Evolutionary conservation across 129 eudicot genomes (phyloP).

Genomic region (Chrysanthemum makinoi): DNA sequence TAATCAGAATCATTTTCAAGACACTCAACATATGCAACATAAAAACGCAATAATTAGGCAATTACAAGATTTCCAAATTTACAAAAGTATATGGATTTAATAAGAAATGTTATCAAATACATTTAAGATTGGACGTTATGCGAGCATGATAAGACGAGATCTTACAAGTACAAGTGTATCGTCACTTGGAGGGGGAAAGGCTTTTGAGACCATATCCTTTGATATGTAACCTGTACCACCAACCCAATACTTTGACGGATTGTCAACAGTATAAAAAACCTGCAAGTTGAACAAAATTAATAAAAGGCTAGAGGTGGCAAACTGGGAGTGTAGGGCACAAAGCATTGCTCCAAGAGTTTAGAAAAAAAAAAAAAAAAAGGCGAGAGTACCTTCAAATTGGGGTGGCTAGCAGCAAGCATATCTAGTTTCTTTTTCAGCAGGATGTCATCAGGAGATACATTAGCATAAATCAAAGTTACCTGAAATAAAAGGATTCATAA

Average conservation of each 20-base stretch:
- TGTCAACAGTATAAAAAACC: slow-evolving; percentile 92
- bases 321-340: not conserved
- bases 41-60: too few species aligned
- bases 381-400: slow-evolving; percentile 77
- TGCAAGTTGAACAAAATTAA: slow-evolving; percentile 15
- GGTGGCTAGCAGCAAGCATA: slow-evolving; percentile 79
- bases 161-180: slow-evolving; percentile 85
- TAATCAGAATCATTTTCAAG: too few species aligned
- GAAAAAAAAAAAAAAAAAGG: not conserved
- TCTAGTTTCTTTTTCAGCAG: slow-evolving; percentile 92
- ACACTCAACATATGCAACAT: too few species aligned
- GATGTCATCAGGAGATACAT: slow-evolving; percentile 97
- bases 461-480: slow-evolving; percentile 87
- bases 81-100: not conserved
- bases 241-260: slow-evolving; percentile 79
- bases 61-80: not conserved
- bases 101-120: not conserved
- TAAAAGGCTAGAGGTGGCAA: not conserved
- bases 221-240: slow-evolving; percentile 90
- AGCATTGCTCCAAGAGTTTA: not conserved
- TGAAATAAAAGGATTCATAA: slow-evolving; percentile 28
- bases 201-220: slow-evolving; percentile 90
- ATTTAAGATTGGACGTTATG: not conserved
- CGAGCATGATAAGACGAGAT: slow-evolving; percentile 5
- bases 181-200: slow-evolving; percentile 81